Base-by-base conservation (phyloP, 2,329 filamentous ascomycete genomes). In the Graphilbum sp. region DNA sequence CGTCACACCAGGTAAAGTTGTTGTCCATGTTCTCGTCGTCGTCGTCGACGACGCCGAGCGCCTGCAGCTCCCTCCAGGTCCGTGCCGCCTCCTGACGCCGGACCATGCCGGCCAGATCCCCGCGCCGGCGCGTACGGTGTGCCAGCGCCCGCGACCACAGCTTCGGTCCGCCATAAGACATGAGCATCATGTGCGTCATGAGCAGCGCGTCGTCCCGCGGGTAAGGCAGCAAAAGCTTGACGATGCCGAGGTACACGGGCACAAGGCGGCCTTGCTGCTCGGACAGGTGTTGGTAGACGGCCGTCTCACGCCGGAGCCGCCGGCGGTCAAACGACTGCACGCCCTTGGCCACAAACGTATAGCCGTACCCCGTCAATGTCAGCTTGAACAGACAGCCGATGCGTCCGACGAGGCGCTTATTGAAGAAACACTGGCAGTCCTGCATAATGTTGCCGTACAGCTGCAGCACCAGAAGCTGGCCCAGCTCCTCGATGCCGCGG, bases 321-420 rank as follows among this genome's bases (percentile, higher is more conserved):
- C 5, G 2, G 17, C 27, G 27, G 18, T 38, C 20, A 21, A 13
- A 17, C 0, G 19, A 25, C 32, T 30, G 35, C 11, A 16, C 24
- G 16, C 16, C 37, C 19, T 42, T 42, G 25, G 34, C 37, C 16
- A 40, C 41, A 6, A 42, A 20, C 6, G 40, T 42, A 35, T 43
- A 40, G 30, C 37, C 41, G 30, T 30, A 43, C 2, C 38, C 41
- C 7, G 38, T 36, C 0, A 36, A 32, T 2, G 38, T 30, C 13
- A 40, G 10, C 29, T 38, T 38, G 30, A 43, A 40, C 7, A 43
- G 35, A 3, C 30, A 33, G 18, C 41, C 37, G 29, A 37, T 20
- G 21, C 34, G 32, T 4, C 35, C 41, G 17, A 31, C 32, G 12
- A 8, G 13, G 5, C 35, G 25, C 6, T 13, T 8, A 3, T 9